Evolutionary conservation across 345 rosid genomes (phyloP), one percentile per base, ranked within the genome.

Genomic region (Rhizophora apiculata): DNA sequence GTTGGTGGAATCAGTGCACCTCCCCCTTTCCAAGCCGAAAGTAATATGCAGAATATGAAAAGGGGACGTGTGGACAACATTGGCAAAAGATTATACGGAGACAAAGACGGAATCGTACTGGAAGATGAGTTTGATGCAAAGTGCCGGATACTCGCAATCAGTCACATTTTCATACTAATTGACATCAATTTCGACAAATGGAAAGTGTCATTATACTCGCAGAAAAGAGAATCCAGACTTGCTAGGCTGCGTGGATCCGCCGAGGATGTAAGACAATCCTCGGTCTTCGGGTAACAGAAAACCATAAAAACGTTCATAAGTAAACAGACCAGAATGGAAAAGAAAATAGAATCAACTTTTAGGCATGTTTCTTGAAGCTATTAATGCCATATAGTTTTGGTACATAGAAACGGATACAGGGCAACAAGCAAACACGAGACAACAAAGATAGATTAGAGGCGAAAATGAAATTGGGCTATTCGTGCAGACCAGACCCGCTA

Each of bases 1-100:
- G 24, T 46, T 39, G 6, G 48, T 62, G 78, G 74, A 69, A 62
- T 66, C 80, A 61, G 66, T 68, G 37, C 27, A 11, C 31, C 61
- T 55, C 62, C 10, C 63, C 70, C 72, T 81, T 64, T 69, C 57
- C 22, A 60, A 61, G 75, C 70, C 69, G 57, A 79, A 79, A 72
- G 78, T 8, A 55, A 20, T 30, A 46, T 57, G 59, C 64, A 36
- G 51, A 60, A 54, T 27, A 10, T 27, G 10, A 51, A 72, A 77
- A 68, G 62, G 16, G 63, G 20, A 76, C 36, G 24, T 52, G 65
- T 43, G 60, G 20, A 49, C 49, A 52, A 57, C 59, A 34, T 4
- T 62, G 48, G 31, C 60, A 29, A 36, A 18, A 64, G 13, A 64
- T 54, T 6, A 48, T 62, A 54, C 30, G 27, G 27, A 8, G 7